Percentiles rank a stretch among this genome's conserved stretches.
Conservation (phyloP, 495 filamentous ascomycete genomes). For the Pseudoneurospora amorphoporcata region DNA sequence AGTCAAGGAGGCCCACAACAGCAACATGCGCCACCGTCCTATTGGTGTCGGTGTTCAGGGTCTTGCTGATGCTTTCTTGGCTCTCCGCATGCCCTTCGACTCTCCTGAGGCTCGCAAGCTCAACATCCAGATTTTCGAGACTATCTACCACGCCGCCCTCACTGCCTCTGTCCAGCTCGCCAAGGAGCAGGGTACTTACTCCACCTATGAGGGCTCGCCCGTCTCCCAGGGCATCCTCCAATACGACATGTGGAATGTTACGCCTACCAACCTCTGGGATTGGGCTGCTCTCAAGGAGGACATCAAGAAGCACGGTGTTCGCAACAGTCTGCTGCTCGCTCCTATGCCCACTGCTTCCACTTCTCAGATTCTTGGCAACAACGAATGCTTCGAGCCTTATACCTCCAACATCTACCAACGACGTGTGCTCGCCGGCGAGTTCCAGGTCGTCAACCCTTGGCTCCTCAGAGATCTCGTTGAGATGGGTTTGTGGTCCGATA, state of each 20-base stretch:
- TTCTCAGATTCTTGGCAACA: slow-evolving; percentile 94
- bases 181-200: slow-evolving; percentile 71
- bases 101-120: slow-evolving; percentile 85
- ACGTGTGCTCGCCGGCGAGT: slow-evolving; percentile 94
- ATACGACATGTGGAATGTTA: slow-evolving; percentile 98
- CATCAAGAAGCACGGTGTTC: slow-evolving; percentile 83
- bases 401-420: slow-evolving; percentile 99
- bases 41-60: slow-evolving; percentile 96
- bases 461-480: slow-evolving; percentile 96
- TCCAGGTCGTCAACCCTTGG: slow-evolving; percentile 99
- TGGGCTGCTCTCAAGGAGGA: slow-evolving; percentile 82
- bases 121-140: slow-evolving; percentile 98
- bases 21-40: slow-evolving; percentile 91
- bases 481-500: slow-evolving; percentile 95
- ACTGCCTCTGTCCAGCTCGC: slow-evolving; percentile 82
- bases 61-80: slow-evolving; percentile 97
- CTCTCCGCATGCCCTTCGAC: slow-evolving; percentile 92
- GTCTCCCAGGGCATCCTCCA: slow-evolving; percentile 93
- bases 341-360: slow-evolving; percentile 97
- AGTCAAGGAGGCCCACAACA: slow-evolving; percentile 80
- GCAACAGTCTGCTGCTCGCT: slow-evolving; percentile 88
- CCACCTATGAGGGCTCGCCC: slow-evolving; percentile 85
- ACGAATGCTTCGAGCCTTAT: slow-evolving; percentile 99
- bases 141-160: slow-evolving; percentile 93
- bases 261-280: slow-evolving; percentile 90